Percentiles rank a stretch among this genome's conserved stretches.
Conservation (phyloP, 768 basidiomycete genomes). For the Terana coerulea region DNA sequence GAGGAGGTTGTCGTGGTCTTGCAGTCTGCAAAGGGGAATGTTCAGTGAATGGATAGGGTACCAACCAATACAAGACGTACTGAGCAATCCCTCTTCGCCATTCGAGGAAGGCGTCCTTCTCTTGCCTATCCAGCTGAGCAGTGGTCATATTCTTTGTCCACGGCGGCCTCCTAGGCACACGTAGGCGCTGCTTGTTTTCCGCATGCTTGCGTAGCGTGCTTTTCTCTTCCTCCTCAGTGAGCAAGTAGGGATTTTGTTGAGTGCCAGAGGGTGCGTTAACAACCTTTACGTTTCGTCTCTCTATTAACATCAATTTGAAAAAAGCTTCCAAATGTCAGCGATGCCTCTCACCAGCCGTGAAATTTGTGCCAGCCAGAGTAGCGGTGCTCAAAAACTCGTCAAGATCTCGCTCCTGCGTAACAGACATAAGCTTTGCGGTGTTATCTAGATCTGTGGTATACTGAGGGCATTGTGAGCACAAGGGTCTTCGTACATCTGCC, state of each 20-base stretch:
- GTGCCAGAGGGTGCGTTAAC: conserved; percentile 54
- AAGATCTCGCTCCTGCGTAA: conserved; percentile 94
- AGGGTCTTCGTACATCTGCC: neutral
- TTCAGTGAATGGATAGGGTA: neutral
- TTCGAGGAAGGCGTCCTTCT: conserved; percentile 86
- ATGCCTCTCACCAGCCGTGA: conserved; percentile 83
- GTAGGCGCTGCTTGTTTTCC: conserved; percentile 68
- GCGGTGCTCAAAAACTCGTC: conserved; percentile 96
- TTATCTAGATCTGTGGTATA: conserved; percentile 74
- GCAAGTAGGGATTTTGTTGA: conserved; percentile 79
- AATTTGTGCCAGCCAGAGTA: conserved; percentile 91
- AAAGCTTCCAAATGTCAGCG: neutral
- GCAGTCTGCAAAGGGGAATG: conserved; percentile 49
- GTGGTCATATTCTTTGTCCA: conserved; percentile 84
- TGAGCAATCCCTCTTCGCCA: conserved; percentile 92
- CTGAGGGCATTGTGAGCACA: conserved; percentile 32
- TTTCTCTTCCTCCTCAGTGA: conserved; percentile 78
- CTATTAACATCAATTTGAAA: conserved; percentile 30
- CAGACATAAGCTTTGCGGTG: conserved; percentile 72
- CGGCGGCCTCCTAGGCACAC: conserved; percentile 84
- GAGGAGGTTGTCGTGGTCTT: conserved; percentile 84
- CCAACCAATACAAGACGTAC: conserved; percentile 44
- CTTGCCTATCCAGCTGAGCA: conserved; percentile 79
- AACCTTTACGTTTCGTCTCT: conserved; percentile 77
- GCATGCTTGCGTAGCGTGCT: conserved; percentile 69